These are phyloP conservation scores for Epichloe uncinata DNA, from an alignment of 2,329 filamentous ascomycete species.

Conservation along the genomic window DNA sequence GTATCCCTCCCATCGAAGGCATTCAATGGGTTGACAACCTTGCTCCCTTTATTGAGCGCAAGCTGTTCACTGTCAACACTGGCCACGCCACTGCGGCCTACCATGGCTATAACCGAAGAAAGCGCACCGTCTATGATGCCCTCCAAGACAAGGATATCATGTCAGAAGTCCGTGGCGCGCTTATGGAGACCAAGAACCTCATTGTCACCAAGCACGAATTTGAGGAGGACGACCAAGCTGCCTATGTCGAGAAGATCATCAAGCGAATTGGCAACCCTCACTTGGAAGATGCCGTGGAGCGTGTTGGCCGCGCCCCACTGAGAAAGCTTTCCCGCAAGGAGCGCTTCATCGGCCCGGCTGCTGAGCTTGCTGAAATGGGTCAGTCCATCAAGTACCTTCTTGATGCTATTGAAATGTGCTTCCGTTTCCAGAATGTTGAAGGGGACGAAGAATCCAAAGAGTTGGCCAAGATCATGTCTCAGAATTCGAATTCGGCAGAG, in stretches of 20 bases:
- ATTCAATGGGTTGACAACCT: slow-evolving; percentile 91
- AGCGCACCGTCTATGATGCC: slow-evolving; percentile 81
- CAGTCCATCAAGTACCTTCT: slow-evolving; percentile 62
- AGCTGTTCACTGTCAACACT: slow-evolving; percentile 99
- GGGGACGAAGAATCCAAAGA: slow-evolving; percentile 82
- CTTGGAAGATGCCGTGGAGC: slow-evolving; percentile 83
- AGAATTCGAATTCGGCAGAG: slow-evolving; percentile 54
- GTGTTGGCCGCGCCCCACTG: slow-evolving; percentile 86
- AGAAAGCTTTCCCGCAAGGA: slow-evolving; percentile 92
- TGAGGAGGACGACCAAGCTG: slow-evolving; percentile 56
- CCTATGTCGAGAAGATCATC: slow-evolving; percentile 88
- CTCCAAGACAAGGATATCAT: slow-evolving; percentile 71
- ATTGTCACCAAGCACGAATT: slow-evolving; percentile 84
- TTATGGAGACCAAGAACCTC: slow-evolving; percentile 74
- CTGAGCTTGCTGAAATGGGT: slow-evolving; percentile 73
- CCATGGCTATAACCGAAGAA: slow-evolving; percentile 78
- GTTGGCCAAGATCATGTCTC: slow-evolving; percentile 73
- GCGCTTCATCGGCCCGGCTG: slow-evolving; percentile 85
- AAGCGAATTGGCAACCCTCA: slow-evolving; percentile 86
- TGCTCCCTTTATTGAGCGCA: slow-evolving; percentile 93
- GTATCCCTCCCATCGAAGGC: slow-evolving; percentile 60
- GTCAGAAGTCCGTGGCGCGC: slow-evolving; percentile 62
- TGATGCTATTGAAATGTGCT: slow-evolving; percentile 76
- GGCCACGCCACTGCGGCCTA: slow-evolving; percentile 93
- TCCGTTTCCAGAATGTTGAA: slow-evolving; percentile 90